Conservation (phyloP, 1,284 basidiomycete species). For the Singerocomus inundabilis region DNA sequence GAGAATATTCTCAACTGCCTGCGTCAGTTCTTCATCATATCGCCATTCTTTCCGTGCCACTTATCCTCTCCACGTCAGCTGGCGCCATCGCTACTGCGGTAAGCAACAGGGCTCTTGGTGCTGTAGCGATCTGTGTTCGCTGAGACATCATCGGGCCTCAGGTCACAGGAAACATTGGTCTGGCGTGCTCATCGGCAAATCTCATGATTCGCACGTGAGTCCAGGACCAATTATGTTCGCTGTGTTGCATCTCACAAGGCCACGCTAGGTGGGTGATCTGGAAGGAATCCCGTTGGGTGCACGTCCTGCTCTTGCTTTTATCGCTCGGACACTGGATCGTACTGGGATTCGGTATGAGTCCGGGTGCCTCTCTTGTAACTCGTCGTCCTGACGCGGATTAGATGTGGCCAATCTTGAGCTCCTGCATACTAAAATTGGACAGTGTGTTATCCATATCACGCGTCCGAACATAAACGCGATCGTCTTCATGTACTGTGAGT, state of each 20-base stretch:
- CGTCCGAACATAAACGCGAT: neutral
- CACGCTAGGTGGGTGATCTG: conserved; percentile 28
- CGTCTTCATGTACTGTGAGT: conserved; percentile 22
- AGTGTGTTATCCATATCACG: neutral
- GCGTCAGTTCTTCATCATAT: conserved; percentile 9
- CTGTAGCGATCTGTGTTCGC: neutral
- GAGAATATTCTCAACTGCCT: conserved; percentile 3
- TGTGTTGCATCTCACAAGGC: neutral
- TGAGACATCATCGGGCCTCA: conserved; percentile 1
- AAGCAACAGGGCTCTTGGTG: neutral
- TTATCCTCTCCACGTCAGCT: conserved; percentile 13
- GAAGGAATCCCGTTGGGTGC: conserved; percentile 15
- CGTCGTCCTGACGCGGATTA: neutral
- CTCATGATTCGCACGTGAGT: conserved; percentile 27
- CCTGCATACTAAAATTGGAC: fast-evolving
- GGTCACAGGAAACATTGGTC: conserved; percentile 7
- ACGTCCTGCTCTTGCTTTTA: conserved; percentile 9
- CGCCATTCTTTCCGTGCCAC: neutral
- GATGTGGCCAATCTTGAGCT: conserved; percentile 5
- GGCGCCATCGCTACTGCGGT: conserved; percentile 7
- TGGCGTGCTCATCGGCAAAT: conserved; percentile 17
- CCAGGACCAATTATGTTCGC: neutral
- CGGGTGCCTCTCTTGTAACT: neutral
- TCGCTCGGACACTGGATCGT: conserved; percentile 22
- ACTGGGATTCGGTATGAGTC: conserved; percentile 17